Conservation (phyloP, 2,329 filamentous ascomycete species). For the Venturia oleaginea region DNA sequence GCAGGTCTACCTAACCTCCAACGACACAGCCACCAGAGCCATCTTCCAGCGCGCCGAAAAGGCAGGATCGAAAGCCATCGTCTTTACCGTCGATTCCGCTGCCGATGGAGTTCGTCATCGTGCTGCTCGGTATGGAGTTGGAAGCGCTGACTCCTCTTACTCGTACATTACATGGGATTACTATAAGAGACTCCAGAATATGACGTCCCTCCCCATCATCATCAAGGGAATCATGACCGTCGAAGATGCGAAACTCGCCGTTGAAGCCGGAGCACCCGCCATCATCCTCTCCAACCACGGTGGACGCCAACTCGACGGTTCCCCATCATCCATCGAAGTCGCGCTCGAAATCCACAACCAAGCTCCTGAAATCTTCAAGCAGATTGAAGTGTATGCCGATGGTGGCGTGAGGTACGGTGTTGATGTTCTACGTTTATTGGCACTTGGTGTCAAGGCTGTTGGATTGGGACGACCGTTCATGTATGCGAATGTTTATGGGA, state of each 20-base stretch:
- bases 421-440: slow-evolving; percentile 91
- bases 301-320: slow-evolving; percentile 85
- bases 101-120: slow-evolving; percentile 83
- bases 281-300: slow-evolving; percentile 96
- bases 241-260: slow-evolving; percentile 85
- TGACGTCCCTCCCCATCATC: slow-evolving; percentile 91
- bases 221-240: slow-evolving; percentile 95
- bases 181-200: slow-evolving; percentile 72
- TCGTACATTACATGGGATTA: slow-evolving; percentile 64
- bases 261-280: slow-evolving; percentile 63
- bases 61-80: slow-evolving; percentile 68
- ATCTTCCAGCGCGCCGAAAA: slow-evolving; percentile 67
- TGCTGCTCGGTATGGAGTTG: slow-evolving; percentile 74
- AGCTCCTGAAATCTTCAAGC: slow-evolving; percentile 49
- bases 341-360: slow-evolving; percentile 80
- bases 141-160: slow-evolving; percentile 33
- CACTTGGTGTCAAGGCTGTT: slow-evolving; percentile 82
- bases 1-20: slow-evolving; percentile 87
- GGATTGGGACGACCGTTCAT: slow-evolving; percentile 47
- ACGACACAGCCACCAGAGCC: slow-evolving; percentile 69
- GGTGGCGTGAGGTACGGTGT: slow-evolving; percentile 83
- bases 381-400: slow-evolving; percentile 80
- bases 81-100: slow-evolving; percentile 82
- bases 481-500: slow-evolving; percentile 48
- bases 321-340: slow-evolving; percentile 82